phyloP scores from a whole-genome alignment of 1,139 yeast genomes.

The Saccharomyces pastorianus region DNA sequence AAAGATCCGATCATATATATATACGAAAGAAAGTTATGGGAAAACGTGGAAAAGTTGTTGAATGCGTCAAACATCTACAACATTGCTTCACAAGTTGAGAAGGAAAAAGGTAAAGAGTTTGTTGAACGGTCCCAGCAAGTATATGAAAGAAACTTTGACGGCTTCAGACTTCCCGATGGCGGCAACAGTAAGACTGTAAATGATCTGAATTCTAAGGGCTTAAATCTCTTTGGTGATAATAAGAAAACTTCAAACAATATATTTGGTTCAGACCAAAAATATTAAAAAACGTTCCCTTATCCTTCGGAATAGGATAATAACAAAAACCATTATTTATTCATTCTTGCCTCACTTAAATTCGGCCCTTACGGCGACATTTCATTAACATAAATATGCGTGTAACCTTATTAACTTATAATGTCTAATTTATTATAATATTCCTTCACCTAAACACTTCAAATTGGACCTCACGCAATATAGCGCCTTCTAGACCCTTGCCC shows the following conservation, averaged over 20 bases:
- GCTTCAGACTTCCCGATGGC: not conserved
- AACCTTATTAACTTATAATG: not conserved
- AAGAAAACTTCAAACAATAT: not conserved
- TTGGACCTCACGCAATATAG: constrained; percentile 46
- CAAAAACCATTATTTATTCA: not conserved
- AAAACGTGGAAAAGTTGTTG: constrained; percentile 2
- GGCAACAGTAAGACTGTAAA: not conserved
- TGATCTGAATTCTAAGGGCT: not conserved
- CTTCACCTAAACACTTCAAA: not conserved
- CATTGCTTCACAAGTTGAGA: not conserved
- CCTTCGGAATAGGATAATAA: not conserved
- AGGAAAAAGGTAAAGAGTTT: not conserved
- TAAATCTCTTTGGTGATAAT: not conserved
- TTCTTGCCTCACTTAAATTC: not conserved
- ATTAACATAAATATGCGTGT: not conserved
- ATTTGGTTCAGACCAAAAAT: not conserved
- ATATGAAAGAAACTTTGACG: not conserved
- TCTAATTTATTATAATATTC: not conserved
- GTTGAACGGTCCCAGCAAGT: too few species aligned
- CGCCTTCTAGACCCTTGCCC: constrained; percentile 57
- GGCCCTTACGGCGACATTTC: too few species aligned
- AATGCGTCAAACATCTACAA: not conserved
- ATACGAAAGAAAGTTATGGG: constrained; percentile 20
- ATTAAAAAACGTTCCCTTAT: not conserved
- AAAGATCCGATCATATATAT: constrained; percentile 24